Percentiles rank a stretch among this genome's conserved stretches.
Conservation (phyloP, 2,329 filamentous ascomycete species). For the Pseudogymnoascus sp. region DNA sequence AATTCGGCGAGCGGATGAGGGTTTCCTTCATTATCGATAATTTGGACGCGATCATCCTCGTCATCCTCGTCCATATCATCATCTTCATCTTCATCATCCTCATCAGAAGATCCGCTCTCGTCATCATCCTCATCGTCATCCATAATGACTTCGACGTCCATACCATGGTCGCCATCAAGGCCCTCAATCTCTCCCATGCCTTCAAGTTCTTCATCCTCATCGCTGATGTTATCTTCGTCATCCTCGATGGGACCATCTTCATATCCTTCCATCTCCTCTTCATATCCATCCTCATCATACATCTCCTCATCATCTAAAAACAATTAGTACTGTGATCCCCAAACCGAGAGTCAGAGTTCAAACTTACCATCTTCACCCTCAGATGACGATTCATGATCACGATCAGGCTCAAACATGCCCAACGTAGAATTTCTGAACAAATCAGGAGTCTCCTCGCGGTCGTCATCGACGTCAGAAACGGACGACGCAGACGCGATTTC, state of each 20-base stretch:
- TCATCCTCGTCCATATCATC: constrained; percentile 51
- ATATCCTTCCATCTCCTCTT: constrained; percentile 77
- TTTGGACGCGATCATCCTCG: constrained; percentile 47
- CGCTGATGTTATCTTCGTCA: constrained; percentile 80
- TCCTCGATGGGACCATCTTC: constrained; percentile 73
- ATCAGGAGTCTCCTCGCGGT: constrained; percentile 90
- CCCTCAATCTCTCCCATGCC: constrained; percentile 83
- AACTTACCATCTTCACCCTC: constrained; percentile 49
- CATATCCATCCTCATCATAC: constrained; percentile 85
- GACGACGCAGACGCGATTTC: constrained; percentile 84
- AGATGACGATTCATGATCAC: constrained; percentile 74
- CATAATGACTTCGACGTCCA: constrained; percentile 68
- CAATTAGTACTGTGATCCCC: constrained; percentile 23
- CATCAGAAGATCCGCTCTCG: constrained; percentile 33
- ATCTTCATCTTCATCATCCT: constrained; percentile 50
- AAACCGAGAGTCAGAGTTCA: neutral
- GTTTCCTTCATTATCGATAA: constrained; percentile 56
- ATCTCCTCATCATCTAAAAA: constrained; percentile 73
- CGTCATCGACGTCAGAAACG: constrained; percentile 77
- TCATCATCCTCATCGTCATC: constrained; percentile 61
- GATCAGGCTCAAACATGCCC: constrained; percentile 82
- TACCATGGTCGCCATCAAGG: constrained; percentile 51
- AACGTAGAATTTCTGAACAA: constrained; percentile 93
- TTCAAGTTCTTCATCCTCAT: constrained; percentile 73
- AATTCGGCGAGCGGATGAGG: constrained; percentile 42